Evolutionary conservation across 169 alveolate genomes (phyloP).

Genomic region (Theileria equi): DNA sequence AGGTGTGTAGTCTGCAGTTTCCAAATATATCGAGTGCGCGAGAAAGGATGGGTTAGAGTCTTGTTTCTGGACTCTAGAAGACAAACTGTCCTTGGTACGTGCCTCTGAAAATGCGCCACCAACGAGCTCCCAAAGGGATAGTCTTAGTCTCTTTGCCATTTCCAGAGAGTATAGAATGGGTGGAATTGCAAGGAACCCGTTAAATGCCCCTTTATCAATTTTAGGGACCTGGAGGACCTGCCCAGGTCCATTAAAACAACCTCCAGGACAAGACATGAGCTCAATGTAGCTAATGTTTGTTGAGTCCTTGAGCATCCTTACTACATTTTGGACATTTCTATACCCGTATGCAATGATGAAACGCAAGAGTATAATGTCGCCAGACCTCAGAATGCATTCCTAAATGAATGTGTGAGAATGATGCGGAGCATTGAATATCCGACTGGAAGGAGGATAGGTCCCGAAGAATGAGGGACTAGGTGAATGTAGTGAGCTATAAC

Average conservation of each 20-base stretch:
- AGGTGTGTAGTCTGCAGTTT: too few relatives aligned
- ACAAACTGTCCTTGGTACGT: too few relatives aligned
- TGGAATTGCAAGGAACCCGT: too few relatives aligned
- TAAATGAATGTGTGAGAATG: not conserved
- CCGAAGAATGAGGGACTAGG: not conserved
- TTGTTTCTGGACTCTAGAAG: too few relatives aligned
- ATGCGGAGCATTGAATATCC: not conserved
- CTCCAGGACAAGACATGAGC: slow-evolving; percentile 93
- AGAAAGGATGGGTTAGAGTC: too few relatives aligned
- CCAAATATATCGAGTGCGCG: too few relatives aligned
- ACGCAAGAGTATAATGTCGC: slow-evolving; percentile 10
- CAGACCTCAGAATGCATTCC: slow-evolving; percentile 1
- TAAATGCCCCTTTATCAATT: too few relatives aligned
- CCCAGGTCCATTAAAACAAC: slow-evolving; percentile 93
- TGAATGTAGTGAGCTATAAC: not conserved
- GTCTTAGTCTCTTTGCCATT: too few relatives aligned
- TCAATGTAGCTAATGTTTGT: slow-evolving; percentile 78
- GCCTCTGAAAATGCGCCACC: too few relatives aligned
- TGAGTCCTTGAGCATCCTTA: slow-evolving; percentile 19
- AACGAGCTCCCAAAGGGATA: too few relatives aligned
- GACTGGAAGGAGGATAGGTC: not conserved
- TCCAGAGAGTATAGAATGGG: too few relatives aligned
- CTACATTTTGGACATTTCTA: slow-evolving; percentile 49
- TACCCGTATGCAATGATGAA: slow-evolving; percentile 56
- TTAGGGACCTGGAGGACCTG: slow-evolving; percentile 54